Base-by-base conservation (phyloP, 805 yeast genomes). In the Teunomyces tritomae region DNA sequence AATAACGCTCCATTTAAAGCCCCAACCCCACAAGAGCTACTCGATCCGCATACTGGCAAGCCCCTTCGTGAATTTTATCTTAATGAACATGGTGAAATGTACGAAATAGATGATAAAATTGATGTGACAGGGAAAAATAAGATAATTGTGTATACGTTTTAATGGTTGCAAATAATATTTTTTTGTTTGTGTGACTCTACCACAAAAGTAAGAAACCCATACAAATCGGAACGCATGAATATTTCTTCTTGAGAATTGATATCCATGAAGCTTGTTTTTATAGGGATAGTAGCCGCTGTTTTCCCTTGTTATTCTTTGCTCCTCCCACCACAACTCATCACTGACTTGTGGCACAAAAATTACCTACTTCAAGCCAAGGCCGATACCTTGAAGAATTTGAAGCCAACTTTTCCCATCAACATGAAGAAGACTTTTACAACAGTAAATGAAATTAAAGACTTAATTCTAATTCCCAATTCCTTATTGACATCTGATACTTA, bases 11-110 rank as follows among this genome's bases (percentile, higher is more conserved):
- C 35, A 27, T 44, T 14, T 10, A 20, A 35, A 13, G 39, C 40
- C 11, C 43, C 29, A 17, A 24, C 14, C 5, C 29, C 14, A 3
- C 27, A 26, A 26, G 28, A 26, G 13, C 28, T 37, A 26, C 26
- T 20, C 11, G 42, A 49, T 20, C 48, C 46, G 2, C 28, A 26
- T 4, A 50, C 58, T 6, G 60, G 60, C 0, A 54, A 56, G 32
- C 59, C 56, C 2, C 52, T 67, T 32, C 64, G 57, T 41, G 62
- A 64, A 45, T 67, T 59, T 46, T 55, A 52, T 30, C 51, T 68
- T 27, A 63, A 59, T 47, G 68, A 64, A 36, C 39, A 47, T 6
- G 71, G 70, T 13, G 68, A 67, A 47, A 60, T 68, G 64, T 59
- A 55, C 44, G 66, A 65, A 34, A 36, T 65, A 5, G 51, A 50